These are phyloP conservation scores for Corymbia maculata DNA, from an alignment of 345 rosid species.

Conservation along the genomic window DNA sequence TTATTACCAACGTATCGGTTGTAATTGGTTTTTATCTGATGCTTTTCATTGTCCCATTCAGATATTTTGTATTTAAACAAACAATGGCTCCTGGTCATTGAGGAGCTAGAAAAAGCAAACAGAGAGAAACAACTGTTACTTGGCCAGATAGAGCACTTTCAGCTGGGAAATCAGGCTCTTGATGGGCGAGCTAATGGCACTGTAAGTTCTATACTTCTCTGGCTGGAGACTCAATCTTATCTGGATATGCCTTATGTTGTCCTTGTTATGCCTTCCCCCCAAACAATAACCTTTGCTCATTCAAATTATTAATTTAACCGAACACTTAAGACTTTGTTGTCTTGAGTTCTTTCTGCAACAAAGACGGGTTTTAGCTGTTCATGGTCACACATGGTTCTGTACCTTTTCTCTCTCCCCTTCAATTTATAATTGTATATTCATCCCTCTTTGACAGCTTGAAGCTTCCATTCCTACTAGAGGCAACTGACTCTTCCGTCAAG, in stretches of 20 bases:
- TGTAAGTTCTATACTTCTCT: not conserved
- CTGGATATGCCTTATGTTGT: not conserved
- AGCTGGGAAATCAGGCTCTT: conserved; percentile 19
- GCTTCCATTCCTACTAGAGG: not conserved
- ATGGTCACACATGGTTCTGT: not conserved
- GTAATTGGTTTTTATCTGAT: not conserved
- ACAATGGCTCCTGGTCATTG: conserved; percentile 51
- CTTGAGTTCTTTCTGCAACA: not conserved
- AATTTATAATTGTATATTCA: not conserved
- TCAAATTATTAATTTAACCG: not conserved
- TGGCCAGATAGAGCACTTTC: conserved; percentile 38
- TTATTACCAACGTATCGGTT: not conserved
- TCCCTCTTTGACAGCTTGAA: not conserved
- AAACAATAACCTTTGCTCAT: not conserved
- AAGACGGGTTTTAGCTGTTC: not conserved
- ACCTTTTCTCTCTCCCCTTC: not conserved
- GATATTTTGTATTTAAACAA: conserved; percentile 65
- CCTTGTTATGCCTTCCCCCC: not conserved
- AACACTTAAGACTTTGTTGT: not conserved
- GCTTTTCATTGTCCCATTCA: conserved; percentile 2
- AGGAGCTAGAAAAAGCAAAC: conserved; percentile 43
- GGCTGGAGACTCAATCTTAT: not conserved
- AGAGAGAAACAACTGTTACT: conserved; percentile 42
- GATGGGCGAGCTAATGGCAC: conserved; percentile 26
- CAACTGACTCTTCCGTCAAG: not conserved